phyloP scores from a whole-genome alignment of 2,329 filamentous ascomycete species.

The Sphaerulina musiva region DNA sequence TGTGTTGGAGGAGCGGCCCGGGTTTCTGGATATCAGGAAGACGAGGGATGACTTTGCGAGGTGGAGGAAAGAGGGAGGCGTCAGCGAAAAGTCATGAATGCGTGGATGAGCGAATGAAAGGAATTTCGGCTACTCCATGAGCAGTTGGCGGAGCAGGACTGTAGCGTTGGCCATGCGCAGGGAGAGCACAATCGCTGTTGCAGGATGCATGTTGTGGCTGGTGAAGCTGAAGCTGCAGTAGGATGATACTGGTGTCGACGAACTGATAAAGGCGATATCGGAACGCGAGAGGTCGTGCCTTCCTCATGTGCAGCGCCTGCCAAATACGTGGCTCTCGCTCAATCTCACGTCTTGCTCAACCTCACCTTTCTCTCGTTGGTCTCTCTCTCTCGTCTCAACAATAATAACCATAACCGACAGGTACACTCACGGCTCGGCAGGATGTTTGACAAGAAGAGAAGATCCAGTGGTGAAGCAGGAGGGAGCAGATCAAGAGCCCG shows the following conservation, averaged over 20 bases:
- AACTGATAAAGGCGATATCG: not conserved
- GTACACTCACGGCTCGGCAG: not conserved
- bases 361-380: not conserved
- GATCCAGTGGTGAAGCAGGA: slow-evolving; percentile 8
- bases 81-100: slow-evolving; percentile 1
- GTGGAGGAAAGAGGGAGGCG: slow-evolving; percentile 53
- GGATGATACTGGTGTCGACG: not conserved
- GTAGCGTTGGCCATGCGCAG: too few species aligned
- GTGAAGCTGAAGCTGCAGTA: too few species aligned
- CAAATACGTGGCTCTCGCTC: not conserved
- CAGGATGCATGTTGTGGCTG: too few species aligned
- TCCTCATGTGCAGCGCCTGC: slow-evolving; percentile 3
- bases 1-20: slow-evolving; percentile 68
- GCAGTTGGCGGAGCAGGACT: too few species aligned
- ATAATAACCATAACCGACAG: not conserved
- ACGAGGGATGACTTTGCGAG: slow-evolving; percentile 70
- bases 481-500: slow-evolving; percentile 9
- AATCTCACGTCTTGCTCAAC: slow-evolving; percentile 2
- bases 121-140: not conserved
- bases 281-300: slow-evolving; percentile 3
- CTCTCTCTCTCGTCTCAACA: not conserved
- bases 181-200: too few species aligned
- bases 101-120: not conserved
- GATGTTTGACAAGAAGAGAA: slow-evolving; percentile 6
- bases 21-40: slow-evolving; percentile 78